Conservation (phyloP, 768 basidiomycete species). For the Dentipellis sp. region DNA sequence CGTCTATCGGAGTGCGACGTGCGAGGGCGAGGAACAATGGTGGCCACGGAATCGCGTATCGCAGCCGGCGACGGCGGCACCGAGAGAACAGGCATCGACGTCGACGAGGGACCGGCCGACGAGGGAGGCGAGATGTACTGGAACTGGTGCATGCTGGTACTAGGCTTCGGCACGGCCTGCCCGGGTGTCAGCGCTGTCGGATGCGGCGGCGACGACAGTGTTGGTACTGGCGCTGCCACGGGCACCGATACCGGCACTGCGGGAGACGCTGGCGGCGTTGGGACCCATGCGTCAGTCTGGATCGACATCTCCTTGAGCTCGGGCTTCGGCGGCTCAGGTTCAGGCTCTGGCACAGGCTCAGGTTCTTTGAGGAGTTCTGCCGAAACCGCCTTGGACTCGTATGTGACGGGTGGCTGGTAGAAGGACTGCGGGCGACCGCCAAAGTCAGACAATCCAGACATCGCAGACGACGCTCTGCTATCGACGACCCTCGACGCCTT, state of each 20-base stretch:
- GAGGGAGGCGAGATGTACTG: slow-evolving; percentile 48
- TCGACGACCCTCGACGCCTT: slow-evolving; percentile 43
- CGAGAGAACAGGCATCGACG: slow-evolving; percentile 25
- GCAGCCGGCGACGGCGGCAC: slow-evolving; percentile 30
- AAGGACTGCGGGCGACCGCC: slow-evolving; percentile 6
- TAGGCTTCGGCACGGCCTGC: slow-evolving; percentile 46
- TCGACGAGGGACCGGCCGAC: slow-evolving; percentile 26
- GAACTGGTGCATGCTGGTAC: slow-evolving; percentile 56
- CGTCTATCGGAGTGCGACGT: slow-evolving; percentile 51
- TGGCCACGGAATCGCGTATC: slow-evolving; percentile 43
- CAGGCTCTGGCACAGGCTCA: slow-evolving; percentile 17
- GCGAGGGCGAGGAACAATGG: slow-evolving; percentile 39
- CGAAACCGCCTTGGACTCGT: slow-evolving; percentile 40
- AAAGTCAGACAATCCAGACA: neutral
- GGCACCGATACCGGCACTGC: neutral
- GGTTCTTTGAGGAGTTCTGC: slow-evolving; percentile 21
- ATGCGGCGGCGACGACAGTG: slow-evolving; percentile 14
- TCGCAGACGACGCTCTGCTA: neutral
- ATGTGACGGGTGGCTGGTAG: slow-evolving; percentile 27
- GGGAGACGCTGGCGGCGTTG: slow-evolving; percentile 26
- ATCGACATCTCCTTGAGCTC: slow-evolving; percentile 67
- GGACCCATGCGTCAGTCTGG: slow-evolving; percentile 71
- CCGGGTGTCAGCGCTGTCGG: slow-evolving; percentile 20
- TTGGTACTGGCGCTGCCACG: slow-evolving; percentile 5
- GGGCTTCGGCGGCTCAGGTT: slow-evolving; percentile 37